A percentile compares a stretch with the other conserved stretches of the same genome.
These are phyloP conservation scores for Knoxia roxburghii DNA, from an alignment of 257 asterid genomes.

Conservation along the genomic window DNA sequence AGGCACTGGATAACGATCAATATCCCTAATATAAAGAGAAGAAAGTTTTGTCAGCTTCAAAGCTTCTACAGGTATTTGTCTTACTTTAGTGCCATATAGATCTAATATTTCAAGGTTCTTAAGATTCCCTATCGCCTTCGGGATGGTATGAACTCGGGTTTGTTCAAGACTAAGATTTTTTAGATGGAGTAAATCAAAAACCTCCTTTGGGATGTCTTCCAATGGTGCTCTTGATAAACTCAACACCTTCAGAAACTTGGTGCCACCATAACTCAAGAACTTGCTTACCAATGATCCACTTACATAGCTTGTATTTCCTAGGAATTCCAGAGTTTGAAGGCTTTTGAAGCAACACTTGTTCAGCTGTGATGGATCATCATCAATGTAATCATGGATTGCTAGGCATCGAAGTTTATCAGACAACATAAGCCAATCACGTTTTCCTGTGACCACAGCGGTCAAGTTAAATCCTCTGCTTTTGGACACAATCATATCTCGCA, in stretches of 20 bases:
- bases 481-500: neutral
- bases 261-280: neutral
- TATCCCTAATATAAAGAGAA: neutral
- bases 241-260: slow-evolving; percentile 5
- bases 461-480: neutral
- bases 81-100: neutral
- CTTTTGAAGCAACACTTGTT: neutral
- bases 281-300: neutral
- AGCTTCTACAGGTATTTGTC: slow-evolving; percentile 4
- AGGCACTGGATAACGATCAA: neutral
- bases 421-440: too few relatives aligned
- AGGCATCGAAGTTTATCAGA: neutral
- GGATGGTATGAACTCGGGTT: neutral
- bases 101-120: slow-evolving; percentile 9
- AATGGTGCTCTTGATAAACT: neutral
- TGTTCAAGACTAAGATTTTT: neutral
- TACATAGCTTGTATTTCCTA: neutral
- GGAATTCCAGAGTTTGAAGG: slow-evolving; percentile 1
- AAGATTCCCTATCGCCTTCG: slow-evolving; percentile 1
- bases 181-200: slow-evolving; percentile 8
- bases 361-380: neutral
- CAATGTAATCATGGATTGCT: slow-evolving; percentile 5
- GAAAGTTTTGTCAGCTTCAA: slow-evolving; percentile 5
- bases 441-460: neutral
- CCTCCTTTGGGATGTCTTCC: neutral